Base-by-base conservation (phyloP, 1,139 yeast species). In the Pneumocystis canis region DNA sequence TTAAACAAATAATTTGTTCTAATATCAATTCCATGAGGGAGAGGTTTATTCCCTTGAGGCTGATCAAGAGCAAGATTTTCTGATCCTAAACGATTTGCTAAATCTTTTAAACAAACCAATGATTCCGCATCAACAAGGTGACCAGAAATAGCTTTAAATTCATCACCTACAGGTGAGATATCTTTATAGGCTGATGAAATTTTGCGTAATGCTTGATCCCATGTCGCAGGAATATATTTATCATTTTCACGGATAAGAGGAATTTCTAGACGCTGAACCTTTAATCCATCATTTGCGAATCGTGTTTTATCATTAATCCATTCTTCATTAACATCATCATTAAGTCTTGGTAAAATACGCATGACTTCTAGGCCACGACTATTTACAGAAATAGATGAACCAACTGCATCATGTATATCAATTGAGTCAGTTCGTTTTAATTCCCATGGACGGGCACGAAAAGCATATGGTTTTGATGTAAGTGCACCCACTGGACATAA, bases 381-480 rank as follows among this genome's bases (percentile, higher is more conserved):
- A 74, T 88, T 96, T 64, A 88, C 88, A 73, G 95, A 81, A 67
- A 88, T 81, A 72, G 84, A 86, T 62, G 92, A 84, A 58, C 96
- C 96, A 62, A 88, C 73, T 39, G 85, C 96, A 74, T 88, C 96
- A 78, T 84, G 76, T 35, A 88, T 95, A 75, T 88, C 96, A 71
- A 88, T 82, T 63, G 92, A 81, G 75, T 88, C 96, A 62, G 95
- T 87, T 79, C 88, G 84, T 79, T 87, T 88, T 73, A 88, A 81
- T 76, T 88, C 96, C 96, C 96, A 88, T 58, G 96, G 95, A 75
- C 96, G 83, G 25, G 95, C 95, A 73, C 83, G 84, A 79, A 88
- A 88, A 31, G 95, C 90, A 71, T 88, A 87, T 58, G 96, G 96
- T 75, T 88, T 88, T 39, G 89, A 84, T 60, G 95, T 87, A 71